Evolutionary conservation across 805 yeast species (phyloP).

Genomic region (Yamadazyma kitorensis): DNA sequence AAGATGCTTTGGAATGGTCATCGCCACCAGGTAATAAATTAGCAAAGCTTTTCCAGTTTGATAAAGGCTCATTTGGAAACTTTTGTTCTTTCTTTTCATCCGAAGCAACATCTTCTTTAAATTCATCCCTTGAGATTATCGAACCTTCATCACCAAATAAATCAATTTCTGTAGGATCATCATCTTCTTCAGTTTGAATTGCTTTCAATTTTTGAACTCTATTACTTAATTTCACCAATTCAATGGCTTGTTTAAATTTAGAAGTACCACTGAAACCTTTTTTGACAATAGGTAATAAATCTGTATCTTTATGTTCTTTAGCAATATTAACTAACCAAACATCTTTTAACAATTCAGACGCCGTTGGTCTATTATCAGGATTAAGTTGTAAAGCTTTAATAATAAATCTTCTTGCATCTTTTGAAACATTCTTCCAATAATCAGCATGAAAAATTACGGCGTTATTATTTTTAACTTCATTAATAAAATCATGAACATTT

Average conservation of each 20-base stretch:
- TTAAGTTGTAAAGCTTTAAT: slow-evolving; percentile 64
- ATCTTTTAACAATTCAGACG: slow-evolving; percentile 59
- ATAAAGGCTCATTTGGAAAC: slow-evolving; percentile 15
- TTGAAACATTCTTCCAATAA: slow-evolving; percentile 81
- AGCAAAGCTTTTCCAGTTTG: slow-evolving; percentile 28
- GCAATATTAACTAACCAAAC: slow-evolving; percentile 65
- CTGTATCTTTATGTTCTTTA: slow-evolving; percentile 48
- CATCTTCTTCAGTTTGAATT: slow-evolving; percentile 57
- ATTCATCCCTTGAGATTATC: slow-evolving; percentile 7
- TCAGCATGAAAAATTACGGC: slow-evolving; percentile 84
- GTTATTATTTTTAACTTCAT: slow-evolving; percentile 68
- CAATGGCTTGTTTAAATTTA: slow-evolving; percentile 83
- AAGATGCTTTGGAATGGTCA: slow-evolving; percentile 22
- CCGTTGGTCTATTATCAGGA: slow-evolving; percentile 68
- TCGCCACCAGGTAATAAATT: slow-evolving; percentile 19
- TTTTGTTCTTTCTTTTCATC: slow-evolving; percentile 7
- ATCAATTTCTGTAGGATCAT: slow-evolving; percentile 46
- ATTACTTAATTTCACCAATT: slow-evolving; percentile 77
- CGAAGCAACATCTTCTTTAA: slow-evolving; percentile 6
- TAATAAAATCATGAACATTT: slow-evolving; percentile 72
- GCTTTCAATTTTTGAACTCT: slow-evolving; percentile 69
- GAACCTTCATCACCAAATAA: slow-evolving; percentile 37
- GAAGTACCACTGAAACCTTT: slow-evolving; percentile 80
- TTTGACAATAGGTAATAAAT: slow-evolving; percentile 78
- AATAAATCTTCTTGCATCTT: slow-evolving; percentile 79